A percentile compares a stretch with the other conserved stretches of the same genome.
phyloP scores from a whole-genome alignment of 768 basidiomycete species.

The Boletus coccyginus region DNA sequence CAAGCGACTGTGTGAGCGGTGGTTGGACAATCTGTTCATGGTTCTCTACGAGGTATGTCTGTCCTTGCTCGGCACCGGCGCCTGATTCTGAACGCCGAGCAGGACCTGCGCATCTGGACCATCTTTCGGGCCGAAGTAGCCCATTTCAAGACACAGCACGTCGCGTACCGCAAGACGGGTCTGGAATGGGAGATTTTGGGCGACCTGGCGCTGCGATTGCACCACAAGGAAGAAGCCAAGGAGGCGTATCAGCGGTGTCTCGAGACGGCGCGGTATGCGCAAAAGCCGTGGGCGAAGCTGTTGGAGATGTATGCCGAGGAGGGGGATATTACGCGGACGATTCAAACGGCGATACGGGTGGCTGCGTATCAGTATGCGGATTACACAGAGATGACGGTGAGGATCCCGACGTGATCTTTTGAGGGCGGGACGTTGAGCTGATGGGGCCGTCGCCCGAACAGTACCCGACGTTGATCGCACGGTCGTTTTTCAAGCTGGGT shows the following conservation, averaged over 20 bases:
- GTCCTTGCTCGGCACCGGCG: neutral
- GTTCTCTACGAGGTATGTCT: slow-evolving; percentile 86
- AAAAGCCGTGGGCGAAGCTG: slow-evolving; percentile 90
- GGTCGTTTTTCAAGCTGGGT: slow-evolving; percentile 90
- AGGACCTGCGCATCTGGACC: slow-evolving; percentile 96
- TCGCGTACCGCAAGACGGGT: slow-evolving; percentile 96
- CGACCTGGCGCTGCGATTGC: slow-evolving; percentile 87
- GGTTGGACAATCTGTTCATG: slow-evolving; percentile 99
- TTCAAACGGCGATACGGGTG: slow-evolving; percentile 90
- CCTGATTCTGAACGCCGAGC: neutral
- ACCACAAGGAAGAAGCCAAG: slow-evolving; percentile 98
- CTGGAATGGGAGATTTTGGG: slow-evolving; percentile 98
- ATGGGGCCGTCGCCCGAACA: neutral
- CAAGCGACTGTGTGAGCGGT: slow-evolving; percentile 94
- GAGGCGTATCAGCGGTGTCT: slow-evolving; percentile 96
- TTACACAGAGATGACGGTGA: slow-evolving; percentile 83
- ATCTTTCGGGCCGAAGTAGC: slow-evolving; percentile 98
- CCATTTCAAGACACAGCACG: slow-evolving; percentile 98
- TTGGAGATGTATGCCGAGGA: slow-evolving; percentile 98
- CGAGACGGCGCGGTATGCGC: slow-evolving; percentile 79
- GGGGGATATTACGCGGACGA: slow-evolving; percentile 84
- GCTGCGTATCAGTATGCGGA: slow-evolving; percentile 91
- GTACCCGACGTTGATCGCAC: slow-evolving; percentile 90
- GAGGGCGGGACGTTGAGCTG: neutral
- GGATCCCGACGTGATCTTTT: slow-evolving; percentile 22